Conservation (phyloP, 1,284 basidiomycete species). For the Ustilago tritici region DNA sequence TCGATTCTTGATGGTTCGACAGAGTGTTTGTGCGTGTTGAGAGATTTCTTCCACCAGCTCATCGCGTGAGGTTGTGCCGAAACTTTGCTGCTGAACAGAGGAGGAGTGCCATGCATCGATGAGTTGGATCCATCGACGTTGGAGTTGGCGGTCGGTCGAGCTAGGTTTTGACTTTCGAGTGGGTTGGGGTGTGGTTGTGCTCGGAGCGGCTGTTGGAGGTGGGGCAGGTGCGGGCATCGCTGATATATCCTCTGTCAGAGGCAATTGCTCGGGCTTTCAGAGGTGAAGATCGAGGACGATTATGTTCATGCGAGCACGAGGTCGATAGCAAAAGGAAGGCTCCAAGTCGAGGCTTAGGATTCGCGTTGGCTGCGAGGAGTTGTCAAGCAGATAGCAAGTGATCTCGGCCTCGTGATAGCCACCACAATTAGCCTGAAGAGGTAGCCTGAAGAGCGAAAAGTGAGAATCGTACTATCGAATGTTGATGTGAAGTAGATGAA, state of each 20-base stretch:
- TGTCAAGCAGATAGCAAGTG: too few relatives aligned
- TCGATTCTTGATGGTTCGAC: conserved; percentile 23
- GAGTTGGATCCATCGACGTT: conserved; percentile 37
- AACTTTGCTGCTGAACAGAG: background rate
- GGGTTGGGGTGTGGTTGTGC: background rate
- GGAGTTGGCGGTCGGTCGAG: conserved; percentile 3
- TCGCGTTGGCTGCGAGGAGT: too few relatives aligned
- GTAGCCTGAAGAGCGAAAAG: too few relatives aligned
- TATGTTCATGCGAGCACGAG: background rate
- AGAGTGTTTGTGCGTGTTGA: conserved; percentile 32
- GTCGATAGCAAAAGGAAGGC: background rate
- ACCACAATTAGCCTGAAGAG: too few relatives aligned
- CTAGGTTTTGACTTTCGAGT: background rate
- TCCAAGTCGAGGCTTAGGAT: too few relatives aligned
- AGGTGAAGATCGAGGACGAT: too few relatives aligned
- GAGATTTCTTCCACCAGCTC: conserved; percentile 39
- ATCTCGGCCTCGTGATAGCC: too few relatives aligned
- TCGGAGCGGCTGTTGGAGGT: conserved; percentile 13
- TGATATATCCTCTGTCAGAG: too few relatives aligned
- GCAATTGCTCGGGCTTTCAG: too few relatives aligned
- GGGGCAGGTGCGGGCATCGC: background rate
- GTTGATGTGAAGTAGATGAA: too few relatives aligned
- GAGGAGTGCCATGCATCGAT: conserved; percentile 34
- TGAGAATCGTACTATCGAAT: too few relatives aligned
- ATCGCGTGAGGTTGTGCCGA: conserved; percentile 10